A percentile compares a stretch with the other conserved stretches of the same genome.
phyloP scores from a whole-genome alignment of 306 rosid genomes.

The Luffa acutangula region DNA sequence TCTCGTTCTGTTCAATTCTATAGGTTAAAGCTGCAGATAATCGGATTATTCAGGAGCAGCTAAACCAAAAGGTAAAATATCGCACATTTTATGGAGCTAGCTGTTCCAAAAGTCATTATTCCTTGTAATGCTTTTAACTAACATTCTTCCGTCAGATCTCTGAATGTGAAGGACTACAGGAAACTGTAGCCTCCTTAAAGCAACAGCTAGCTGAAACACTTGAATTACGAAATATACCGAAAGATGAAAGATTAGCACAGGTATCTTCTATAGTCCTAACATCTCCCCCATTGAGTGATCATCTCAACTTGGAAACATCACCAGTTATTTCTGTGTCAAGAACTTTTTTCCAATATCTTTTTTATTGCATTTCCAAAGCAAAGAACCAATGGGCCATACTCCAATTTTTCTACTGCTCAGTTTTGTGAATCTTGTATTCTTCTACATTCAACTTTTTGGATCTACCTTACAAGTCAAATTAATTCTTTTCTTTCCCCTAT shows the following conservation, averaged over 20 bases:
- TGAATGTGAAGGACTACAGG: conserved; percentile 72
- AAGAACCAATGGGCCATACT: not conserved
- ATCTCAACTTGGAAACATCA: not conserved
- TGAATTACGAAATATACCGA: conserved; percentile 30
- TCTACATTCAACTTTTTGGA: not conserved
- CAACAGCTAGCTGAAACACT: conserved; percentile 70
- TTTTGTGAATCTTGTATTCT: not conserved
- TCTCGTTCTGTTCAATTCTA: conserved; percentile 12
- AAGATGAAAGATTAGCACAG: conserved; percentile 43
- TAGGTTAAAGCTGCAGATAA: conserved; percentile 96
- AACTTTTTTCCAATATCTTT: not conserved
- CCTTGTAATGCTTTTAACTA: conserved; percentile 10
- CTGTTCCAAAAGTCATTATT: not conserved
- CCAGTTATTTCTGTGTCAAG: not conserved
- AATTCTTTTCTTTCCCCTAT: conserved; percentile 6
- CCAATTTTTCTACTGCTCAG: not conserved
- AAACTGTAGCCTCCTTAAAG: conserved; percentile 55
- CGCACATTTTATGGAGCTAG: not conserved
- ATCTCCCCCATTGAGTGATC: not conserved
- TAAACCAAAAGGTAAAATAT: conserved; percentile 59
- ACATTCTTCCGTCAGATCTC: conserved; percentile 36
- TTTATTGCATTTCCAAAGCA: not conserved
- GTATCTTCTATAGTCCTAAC: conserved; percentile 22
- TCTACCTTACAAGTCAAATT: not conserved
- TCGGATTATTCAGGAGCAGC: conserved; percentile 89